phyloP scores from a whole-genome alignment of 768 basidiomycete genomes.

The Coprinopsis marcescibilis region DNA sequence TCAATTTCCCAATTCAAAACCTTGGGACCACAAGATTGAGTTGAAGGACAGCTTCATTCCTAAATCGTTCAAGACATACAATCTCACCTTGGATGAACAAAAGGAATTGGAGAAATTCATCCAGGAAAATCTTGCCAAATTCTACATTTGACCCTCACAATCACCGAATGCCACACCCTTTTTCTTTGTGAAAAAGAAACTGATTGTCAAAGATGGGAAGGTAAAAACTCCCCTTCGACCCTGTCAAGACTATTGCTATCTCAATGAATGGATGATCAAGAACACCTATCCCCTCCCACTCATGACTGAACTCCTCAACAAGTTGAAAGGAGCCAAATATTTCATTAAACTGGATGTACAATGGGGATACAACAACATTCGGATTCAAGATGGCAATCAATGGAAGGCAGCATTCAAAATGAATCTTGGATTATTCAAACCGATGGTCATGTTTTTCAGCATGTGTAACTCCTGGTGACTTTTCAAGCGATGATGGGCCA shows the following conservation, averaged over 20 bases:
- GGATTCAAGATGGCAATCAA: conserved; percentile 32
- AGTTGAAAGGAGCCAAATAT: conserved; percentile 16
- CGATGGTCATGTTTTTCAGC: conserved; percentile 33
- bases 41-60: conserved; percentile 13
- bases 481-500: conserved; percentile 27
- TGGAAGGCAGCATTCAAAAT: conserved; percentile 41
- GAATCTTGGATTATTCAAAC: conserved; percentile 30
- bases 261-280: conserved; percentile 28
- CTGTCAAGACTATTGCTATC: conserved; percentile 27
- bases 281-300: conserved; percentile 29
- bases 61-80: conserved; percentile 12
- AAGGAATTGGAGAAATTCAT: conserved; percentile 3
- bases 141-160: conserved; percentile 18
- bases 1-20: conserved; percentile 9
- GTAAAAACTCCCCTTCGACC: no score
- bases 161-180: conserved; percentile 19
- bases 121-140: conserved; percentile 5
- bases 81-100: conserved; percentile 22
- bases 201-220: no score
- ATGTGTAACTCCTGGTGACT: conserved; percentile 26
- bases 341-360: conserved; percentile 31
- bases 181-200: conserved; percentile 25
- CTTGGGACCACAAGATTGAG: conserved; percentile 14
- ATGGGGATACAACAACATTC: conserved; percentile 31
- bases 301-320: conserved; percentile 21